Conservation (phyloP, 129 eudicot genomes). For the Lactuca sativa region DNA sequence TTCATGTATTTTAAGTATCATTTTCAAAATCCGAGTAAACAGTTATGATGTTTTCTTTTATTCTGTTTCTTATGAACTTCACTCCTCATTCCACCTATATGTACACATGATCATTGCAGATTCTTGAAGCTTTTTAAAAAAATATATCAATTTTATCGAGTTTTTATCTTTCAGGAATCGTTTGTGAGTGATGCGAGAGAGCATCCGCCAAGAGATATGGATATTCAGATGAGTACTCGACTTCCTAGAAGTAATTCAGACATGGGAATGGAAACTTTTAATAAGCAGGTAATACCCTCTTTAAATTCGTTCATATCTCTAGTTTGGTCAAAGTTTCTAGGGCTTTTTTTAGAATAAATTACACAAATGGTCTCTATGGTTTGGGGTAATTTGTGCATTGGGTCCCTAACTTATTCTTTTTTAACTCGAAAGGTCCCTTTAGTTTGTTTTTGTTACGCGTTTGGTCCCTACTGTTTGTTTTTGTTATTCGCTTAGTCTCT, state of each 20-base stretch:
- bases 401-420: too few species aligned
- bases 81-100: background rate
- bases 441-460: too few species aligned
- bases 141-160: background rate
- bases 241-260: slow-evolving; percentile 62
- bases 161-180: slow-evolving; percentile 47
- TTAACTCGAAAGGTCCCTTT: too few species aligned
- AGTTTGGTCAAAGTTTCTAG: slow-evolving; percentile 7
- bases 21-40: background rate
- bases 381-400: too few species aligned
- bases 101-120: background rate
- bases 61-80: slow-evolving; percentile 8
- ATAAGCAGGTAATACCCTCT: slow-evolving; percentile 51
- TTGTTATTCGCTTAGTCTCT: too few species aligned
- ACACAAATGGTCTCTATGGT: too few species aligned
- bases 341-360: too few species aligned
- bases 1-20: background rate
- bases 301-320: background rate
- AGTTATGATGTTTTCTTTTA: background rate
- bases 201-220: slow-evolving; percentile 44
- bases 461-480: too few species aligned
- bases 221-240: slow-evolving; percentile 68
- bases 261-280: slow-evolving; percentile 74
- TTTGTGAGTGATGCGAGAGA: slow-evolving; percentile 52
- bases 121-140: slow-evolving; percentile 2